Evolutionary conservation across 164 flowering plant species (phyloP).

Genomic region (Annona cherimola): DNA sequence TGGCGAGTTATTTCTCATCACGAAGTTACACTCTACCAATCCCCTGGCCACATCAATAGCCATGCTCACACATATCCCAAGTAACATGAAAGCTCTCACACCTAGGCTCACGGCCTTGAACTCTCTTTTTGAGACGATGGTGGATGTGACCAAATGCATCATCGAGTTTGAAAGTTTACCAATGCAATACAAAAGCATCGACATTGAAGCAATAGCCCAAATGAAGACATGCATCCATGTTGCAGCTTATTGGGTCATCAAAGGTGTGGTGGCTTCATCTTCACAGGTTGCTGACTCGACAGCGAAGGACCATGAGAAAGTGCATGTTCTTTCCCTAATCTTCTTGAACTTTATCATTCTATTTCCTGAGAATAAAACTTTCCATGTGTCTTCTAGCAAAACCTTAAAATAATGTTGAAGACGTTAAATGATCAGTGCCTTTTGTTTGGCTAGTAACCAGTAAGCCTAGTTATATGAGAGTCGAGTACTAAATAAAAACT

Average conservation of each 20-base stretch:
- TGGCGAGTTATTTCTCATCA: slow-evolving; percentile 53
- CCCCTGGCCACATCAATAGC: slow-evolving; percentile 50
- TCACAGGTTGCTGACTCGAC: slow-evolving; percentile 41
- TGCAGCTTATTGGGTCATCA: slow-evolving; percentile 65
- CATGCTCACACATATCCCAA: slow-evolving; percentile 40
- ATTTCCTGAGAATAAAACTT: background rate
- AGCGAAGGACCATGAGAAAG: slow-evolving; percentile 50
- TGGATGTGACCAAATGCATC: slow-evolving; percentile 39
- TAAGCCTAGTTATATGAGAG: background rate
- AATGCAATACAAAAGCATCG: slow-evolving; percentile 24
- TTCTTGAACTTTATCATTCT: background rate
- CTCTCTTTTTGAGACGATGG: slow-evolving; percentile 36
- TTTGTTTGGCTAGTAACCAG: background rate
- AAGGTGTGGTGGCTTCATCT: slow-evolving; percentile 47
- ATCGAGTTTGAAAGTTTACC: slow-evolving; percentile 46
- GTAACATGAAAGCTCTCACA: slow-evolving; percentile 23
- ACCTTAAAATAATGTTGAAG: background rate
- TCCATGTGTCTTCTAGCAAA: background rate
- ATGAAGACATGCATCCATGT: slow-evolving; percentile 37
- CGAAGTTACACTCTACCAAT: slow-evolving; percentile 30
- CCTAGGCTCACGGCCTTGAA: slow-evolving; percentile 45
- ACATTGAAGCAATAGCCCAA: slow-evolving; percentile 17
- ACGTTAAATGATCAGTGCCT: background rate
- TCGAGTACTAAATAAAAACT: background rate
- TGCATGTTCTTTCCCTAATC: slow-evolving; percentile 64